A percentile compares a stretch with the other conserved stretches of the same genome.
phyloP scores from a whole-genome alignment of 1,139 yeast species.

The Debaryomycetaceae sp. region DNA sequence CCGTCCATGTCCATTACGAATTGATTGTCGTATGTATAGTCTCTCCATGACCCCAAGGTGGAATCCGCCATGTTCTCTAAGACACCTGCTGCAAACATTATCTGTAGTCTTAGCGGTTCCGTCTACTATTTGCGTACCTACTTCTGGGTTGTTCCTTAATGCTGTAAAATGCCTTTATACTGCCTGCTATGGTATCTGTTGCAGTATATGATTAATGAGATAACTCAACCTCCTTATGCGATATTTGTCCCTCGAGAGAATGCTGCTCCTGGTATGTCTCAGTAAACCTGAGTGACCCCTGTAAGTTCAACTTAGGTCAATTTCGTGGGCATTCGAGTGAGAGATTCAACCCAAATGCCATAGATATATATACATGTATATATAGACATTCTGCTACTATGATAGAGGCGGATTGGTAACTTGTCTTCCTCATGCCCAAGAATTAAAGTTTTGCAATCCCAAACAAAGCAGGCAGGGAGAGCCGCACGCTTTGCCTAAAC shows the following conservation, averaged over 20 bases:
- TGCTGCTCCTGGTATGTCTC: neutral
- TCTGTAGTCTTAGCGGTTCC: neutral
- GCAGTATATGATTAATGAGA: too few species aligned
- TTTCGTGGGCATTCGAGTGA: too few species aligned
- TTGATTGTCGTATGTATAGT: neutral
- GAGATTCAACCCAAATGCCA: too few species aligned
- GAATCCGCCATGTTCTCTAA: neutral
- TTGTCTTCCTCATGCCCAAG: neutral
- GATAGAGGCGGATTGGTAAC: neutral
- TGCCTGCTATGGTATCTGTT: too few species aligned
- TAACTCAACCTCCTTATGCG: too few species aligned
- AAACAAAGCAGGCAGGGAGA: neutral
- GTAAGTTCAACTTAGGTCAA: too few species aligned
- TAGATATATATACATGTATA: neutral
- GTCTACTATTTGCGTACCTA: neutral
- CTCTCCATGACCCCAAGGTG: neutral
- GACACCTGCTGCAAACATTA: neutral
- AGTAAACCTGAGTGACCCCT: neutral
- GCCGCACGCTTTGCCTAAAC: neutral
- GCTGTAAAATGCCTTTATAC: too few species aligned
- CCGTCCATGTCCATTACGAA: neutral
- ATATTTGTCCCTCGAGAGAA: neutral
- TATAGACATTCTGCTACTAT: neutral
- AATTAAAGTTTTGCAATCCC: neutral
- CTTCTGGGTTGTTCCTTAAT: too few species aligned